Evolutionary conservation across 2,329 filamentous ascomycete genomes (phyloP), one percentile per base, ranked within the genome.

Genomic region (Beauveria asiatica): DNA sequence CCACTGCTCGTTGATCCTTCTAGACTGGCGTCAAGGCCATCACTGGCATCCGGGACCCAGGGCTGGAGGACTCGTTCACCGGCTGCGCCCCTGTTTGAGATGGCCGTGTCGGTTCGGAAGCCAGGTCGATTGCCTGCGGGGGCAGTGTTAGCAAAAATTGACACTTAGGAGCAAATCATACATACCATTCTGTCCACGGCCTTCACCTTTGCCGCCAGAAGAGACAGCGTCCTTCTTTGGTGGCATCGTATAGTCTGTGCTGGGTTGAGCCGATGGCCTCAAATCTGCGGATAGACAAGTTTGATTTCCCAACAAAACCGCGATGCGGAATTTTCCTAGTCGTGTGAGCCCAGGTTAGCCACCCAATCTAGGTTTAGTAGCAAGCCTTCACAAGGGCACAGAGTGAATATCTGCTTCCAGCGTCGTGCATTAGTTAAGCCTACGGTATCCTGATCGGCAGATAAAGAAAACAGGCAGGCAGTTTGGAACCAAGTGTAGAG

Each of bases 81-180:
- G 53, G 84, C 80, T 50, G 81, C 76, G 64, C 87, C 83, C 67
- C 82, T 83, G 65, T 88, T 89, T 8, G 92, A 94, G 64, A 97
- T 97, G 68, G 94, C 90, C 39, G 84, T 79, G 70, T 97, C 93
- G 25, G 93, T 97, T 64, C 88, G 87, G 76, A 97, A 97, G 25
- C 80, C 82, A 61, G 82, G 75, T 46, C 84, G 78, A 66, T 82
- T 80, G 64, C 88, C 90, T 94, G 49, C 39, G n/a, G 23, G 60
- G 62, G 66, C 64, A 63, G 42, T 13, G 52, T 63, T 51, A 66
- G 65, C 21, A 54, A 33, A 17, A 9, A 1, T 50, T 48, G n/a
- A 13, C 11, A 37, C 33, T 13, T 16, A 13, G 33, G 33, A 37
- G 13, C 33, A 37, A 37, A 33, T 8, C 17, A 27, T 9, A 68